Conservation (phyloP, 306 rosid genomes). For the Castanospermum australe region DNA sequence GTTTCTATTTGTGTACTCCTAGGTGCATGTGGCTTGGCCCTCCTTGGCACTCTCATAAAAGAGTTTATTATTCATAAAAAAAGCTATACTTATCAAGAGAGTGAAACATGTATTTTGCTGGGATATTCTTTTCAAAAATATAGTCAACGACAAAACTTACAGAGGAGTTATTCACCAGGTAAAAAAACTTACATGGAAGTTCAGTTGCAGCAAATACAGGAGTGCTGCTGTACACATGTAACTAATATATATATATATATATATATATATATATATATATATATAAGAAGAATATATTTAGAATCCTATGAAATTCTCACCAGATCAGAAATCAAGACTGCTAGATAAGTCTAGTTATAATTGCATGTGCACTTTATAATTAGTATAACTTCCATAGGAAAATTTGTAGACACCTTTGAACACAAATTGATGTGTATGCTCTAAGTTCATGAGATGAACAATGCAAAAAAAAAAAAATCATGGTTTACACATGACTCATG, state of each 20-base stretch:
- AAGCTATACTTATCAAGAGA: neutral
- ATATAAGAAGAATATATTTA: neutral
- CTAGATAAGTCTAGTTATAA: neutral
- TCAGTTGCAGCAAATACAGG: neutral
- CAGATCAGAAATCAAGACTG: neutral
- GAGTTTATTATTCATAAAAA: conserved; percentile 12
- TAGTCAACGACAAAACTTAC: neutral
- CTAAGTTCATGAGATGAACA: neutral
- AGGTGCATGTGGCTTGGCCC: neutral
- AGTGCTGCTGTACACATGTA: neutral
- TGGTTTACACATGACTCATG: neutral
- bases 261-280: neutral
- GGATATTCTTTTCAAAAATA: neutral
- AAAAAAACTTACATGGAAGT: neutral
- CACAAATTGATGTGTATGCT: neutral
- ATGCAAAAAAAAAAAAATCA: neutral
- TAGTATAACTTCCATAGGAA: neutral
- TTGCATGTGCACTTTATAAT: neutral
- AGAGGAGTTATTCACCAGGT: neutral
- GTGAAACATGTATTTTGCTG: neutral
- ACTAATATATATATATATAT: neutral
- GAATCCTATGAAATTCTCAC: neutral
- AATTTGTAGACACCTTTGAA: neutral
- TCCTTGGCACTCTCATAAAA: conserved; percentile 2
- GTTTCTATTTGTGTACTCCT: neutral